Evolutionary conservation across 2,329 filamentous ascomycete genomes (phyloP).

Genomic region (Huntiella bhutanensis): DNA sequence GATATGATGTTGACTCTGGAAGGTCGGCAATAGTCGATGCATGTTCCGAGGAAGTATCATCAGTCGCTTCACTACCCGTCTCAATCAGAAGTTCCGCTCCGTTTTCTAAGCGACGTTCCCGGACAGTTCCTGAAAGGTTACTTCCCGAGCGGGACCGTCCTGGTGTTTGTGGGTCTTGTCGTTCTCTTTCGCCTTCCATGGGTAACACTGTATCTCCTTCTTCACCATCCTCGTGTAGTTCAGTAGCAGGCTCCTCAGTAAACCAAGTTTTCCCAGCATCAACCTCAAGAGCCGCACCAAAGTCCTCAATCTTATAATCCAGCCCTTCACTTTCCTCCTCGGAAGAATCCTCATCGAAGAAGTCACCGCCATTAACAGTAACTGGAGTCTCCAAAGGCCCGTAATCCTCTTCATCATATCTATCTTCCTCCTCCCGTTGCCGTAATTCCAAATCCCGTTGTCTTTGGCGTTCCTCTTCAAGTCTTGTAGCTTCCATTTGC

Average conservation of each 20-base stretch:
- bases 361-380: conserved; percentile 18
- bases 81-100: conserved; percentile 73
- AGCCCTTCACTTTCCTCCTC: conserved; percentile 60
- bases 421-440: conserved; percentile 12
- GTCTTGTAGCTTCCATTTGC: conserved; percentile 40
- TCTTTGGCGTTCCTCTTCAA: conserved; percentile 32
- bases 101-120: conserved; percentile 59
- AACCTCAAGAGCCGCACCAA: conserved; percentile 37
- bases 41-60: conserved; percentile 7
- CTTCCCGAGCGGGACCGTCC: conserved; percentile 5
- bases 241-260: not conserved
- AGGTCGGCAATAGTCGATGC: too few species aligned
- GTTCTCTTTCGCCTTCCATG: conserved; percentile 15
- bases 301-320: conserved; percentile 67
- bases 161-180: conserved; percentile 23
- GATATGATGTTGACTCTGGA: too few species aligned
- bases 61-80: conserved; percentile 25
- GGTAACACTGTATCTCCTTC: too few species aligned
- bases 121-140: conserved; percentile 31
- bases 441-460: conserved; percentile 16
- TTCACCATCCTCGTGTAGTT: not conserved
- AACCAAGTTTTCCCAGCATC: too few species aligned
- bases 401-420: conserved; percentile 2
- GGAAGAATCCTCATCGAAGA: conserved; percentile 42
- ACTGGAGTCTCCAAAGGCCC: conserved; percentile 2